phyloP scores from a whole-genome alignment of 495 filamentous ascomycete species.

The Aspergillus sparsus region DNA sequence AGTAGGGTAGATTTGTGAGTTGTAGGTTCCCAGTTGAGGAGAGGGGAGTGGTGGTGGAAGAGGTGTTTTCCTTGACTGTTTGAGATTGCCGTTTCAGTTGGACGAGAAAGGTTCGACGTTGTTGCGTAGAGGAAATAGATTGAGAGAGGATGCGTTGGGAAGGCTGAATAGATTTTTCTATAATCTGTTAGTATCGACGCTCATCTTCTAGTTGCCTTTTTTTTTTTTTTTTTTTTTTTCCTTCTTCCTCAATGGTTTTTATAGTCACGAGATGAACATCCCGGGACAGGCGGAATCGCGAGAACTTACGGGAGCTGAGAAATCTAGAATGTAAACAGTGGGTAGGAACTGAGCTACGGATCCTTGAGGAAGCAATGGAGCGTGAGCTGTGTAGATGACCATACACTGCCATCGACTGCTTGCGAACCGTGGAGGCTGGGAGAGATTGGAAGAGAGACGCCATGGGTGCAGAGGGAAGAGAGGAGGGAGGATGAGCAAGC shows the following conservation, averaged over 20 bases:
- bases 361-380: slow-evolving; percentile 37
- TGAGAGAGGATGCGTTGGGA: slow-evolving; percentile 22
- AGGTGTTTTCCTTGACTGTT: slow-evolving; percentile 39
- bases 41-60: slow-evolving; percentile 30
- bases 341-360: slow-evolving; percentile 39
- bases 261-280: slow-evolving; percentile 4
- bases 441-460: slow-evolving; percentile 39
- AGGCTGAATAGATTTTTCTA: slow-evolving; percentile 28
- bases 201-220: slow-evolving; percentile 3
- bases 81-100: slow-evolving; percentile 44
- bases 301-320: slow-evolving; percentile 37
- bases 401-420: slow-evolving; percentile 34
- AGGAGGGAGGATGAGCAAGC: slow-evolving; percentile 9
- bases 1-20: slow-evolving; percentile 61
- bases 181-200: slow-evolving; percentile 16
- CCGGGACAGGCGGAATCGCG: slow-evolving; percentile 18
- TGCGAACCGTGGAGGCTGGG: slow-evolving; percentile 40
- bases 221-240: slow-evolving; percentile 12
- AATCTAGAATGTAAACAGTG: slow-evolving; percentile 34
- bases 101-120: slow-evolving; percentile 46
- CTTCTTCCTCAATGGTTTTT: slow-evolving; percentile 4
- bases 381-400: slow-evolving; percentile 29
- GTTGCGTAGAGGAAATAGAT: slow-evolving; percentile 26
- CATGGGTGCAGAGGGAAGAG: slow-evolving; percentile 28
- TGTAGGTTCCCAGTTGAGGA: slow-evolving; percentile 30